Evolutionary conservation across 495 filamentous ascomycete genomes (phyloP), one percentile per base, ranked within the genome.

Genomic region (Pyrenula aspistea): DNA sequence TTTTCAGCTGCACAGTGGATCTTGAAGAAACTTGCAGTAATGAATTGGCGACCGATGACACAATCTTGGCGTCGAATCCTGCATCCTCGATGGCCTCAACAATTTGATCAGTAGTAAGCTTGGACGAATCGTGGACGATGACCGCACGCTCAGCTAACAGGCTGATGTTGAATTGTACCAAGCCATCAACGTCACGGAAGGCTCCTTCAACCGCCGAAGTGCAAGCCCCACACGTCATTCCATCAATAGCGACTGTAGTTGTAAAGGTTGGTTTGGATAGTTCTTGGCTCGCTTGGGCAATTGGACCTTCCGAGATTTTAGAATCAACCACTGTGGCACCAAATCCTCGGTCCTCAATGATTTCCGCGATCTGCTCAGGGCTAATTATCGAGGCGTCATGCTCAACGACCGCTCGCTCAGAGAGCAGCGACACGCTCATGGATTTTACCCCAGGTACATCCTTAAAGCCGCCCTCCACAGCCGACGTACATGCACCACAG

Each of bases 171-270:
- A 97, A 95, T 64, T 88, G 85, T 48, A 83, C 77, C 12, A 98
- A 68, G 0, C 92, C 94, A 1, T 83, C 72, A 15, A 92, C 73
- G 57, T 82, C 82, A 56, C 83, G 79, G 64, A 97, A 94, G 1
- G 86, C 90, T 53, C 81, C 81, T 68, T 96, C 85, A 20, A 97
- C 80, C 49, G 93, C 91, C 11, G 91, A 87, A 4, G 92, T 96
- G 67, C 93, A 98, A 23, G 92, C 89, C 21, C 92, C 92, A 63
- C 92, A 98, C 2, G 92, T 97, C 93, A 98, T 97, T 24, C 93
- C 93, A 62, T 87, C 87, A 22, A 98, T 81, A 2, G 84, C 81
- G 19, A 98, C 77, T 0, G 90, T 96, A 0, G 91, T 96, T 2
- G 85, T 83, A 59, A 81, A 51, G 66, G 71, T 60, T 73, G 70